Percentiles rank a stretch among this genome's conserved stretches.
Evolutionary conservation across 192 early-diverging fungal species (phyloP).

Genomic region (Phycomyces blakesleeanus): DNA sequence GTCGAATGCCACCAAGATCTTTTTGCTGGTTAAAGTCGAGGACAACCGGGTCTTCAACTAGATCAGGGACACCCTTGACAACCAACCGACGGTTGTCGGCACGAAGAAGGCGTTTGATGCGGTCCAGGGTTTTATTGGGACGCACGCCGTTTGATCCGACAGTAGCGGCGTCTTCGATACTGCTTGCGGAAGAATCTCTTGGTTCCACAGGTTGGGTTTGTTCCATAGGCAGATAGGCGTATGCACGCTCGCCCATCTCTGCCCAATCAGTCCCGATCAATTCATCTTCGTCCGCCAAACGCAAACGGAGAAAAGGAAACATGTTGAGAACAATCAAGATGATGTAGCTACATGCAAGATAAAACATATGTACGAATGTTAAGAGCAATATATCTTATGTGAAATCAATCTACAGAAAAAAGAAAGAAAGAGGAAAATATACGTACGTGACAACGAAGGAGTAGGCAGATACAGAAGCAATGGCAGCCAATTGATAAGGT

Average conservation of each 20-base stretch:
- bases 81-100: background rate
- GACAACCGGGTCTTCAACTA: slow-evolving; percentile 27
- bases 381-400: no score
- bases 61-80: slow-evolving; percentile 29
- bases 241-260: slow-evolving; percentile 80
- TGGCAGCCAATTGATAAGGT: slow-evolving; percentile 71
- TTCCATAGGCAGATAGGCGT: slow-evolving; percentile 42
- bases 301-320: slow-evolving; percentile 72
- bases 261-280: slow-evolving; percentile 72
- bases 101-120: no score
- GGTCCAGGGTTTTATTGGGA: background rate
- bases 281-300: slow-evolving; percentile 71
- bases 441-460: slow-evolving; percentile 65
- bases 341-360: slow-evolving; percentile 33
- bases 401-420: background rate
- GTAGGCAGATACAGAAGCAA: slow-evolving; percentile 66
- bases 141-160: background rate
- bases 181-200: background rate
- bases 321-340: slow-evolving; percentile 68
- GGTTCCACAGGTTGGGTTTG: background rate
- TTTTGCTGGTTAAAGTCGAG: slow-evolving; percentile 17
- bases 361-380: background rate
- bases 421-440: no score
- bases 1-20: background rate
- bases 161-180: background rate